Conservation (phyloP, 805 yeast species). For the Myxozyma neglecta region DNA sequence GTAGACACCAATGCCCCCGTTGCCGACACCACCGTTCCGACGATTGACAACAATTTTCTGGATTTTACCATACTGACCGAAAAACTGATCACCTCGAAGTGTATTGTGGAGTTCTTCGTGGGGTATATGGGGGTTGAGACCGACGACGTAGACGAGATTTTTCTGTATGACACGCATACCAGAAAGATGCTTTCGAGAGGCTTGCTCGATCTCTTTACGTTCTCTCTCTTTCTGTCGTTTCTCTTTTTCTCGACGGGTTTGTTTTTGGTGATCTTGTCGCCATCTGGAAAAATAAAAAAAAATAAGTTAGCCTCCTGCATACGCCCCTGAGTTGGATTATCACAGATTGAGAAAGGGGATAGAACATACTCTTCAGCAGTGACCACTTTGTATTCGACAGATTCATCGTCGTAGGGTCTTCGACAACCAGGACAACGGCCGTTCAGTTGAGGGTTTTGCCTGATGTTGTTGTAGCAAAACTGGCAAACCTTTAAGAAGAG, state of each 20-base stretch:
- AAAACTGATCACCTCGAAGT: slow-evolving; percentile 84
- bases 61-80: slow-evolving; percentile 98
- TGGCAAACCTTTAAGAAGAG: slow-evolving; percentile 73
- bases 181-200: slow-evolving; percentile 73
- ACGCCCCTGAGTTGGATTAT: neutral
- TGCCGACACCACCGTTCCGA: slow-evolving; percentile 58
- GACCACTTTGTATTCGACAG: slow-evolving; percentile 80
- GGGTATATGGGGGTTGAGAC: slow-evolving; percentile 81
- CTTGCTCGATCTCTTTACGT: slow-evolving; percentile 80
- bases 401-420: slow-evolving; percentile 87
- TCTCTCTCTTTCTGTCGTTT: slow-evolving; percentile 84
- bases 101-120: slow-evolving; percentile 83
- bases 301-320: neutral
- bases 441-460: slow-evolving; percentile 91
- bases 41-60: slow-evolving; percentile 88
- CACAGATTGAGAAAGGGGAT: neutral
- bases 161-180: slow-evolving; percentile 99
- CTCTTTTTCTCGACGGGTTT: slow-evolving; percentile 72
- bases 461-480: slow-evolving; percentile 94
- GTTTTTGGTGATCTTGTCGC: slow-evolving; percentile 76
- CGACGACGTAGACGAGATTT: slow-evolving; percentile 93
- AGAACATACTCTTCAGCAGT: slow-evolving; percentile 68
- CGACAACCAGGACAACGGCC: slow-evolving; percentile 99
- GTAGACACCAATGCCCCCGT: slow-evolving; percentile 88
- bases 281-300: slow-evolving; percentile 44